Evolutionary conservation across 1,284 basidiomycete species (phyloP), one percentile per base, ranked within the genome.

Genomic region (Leccinum pachyderme): DNA sequence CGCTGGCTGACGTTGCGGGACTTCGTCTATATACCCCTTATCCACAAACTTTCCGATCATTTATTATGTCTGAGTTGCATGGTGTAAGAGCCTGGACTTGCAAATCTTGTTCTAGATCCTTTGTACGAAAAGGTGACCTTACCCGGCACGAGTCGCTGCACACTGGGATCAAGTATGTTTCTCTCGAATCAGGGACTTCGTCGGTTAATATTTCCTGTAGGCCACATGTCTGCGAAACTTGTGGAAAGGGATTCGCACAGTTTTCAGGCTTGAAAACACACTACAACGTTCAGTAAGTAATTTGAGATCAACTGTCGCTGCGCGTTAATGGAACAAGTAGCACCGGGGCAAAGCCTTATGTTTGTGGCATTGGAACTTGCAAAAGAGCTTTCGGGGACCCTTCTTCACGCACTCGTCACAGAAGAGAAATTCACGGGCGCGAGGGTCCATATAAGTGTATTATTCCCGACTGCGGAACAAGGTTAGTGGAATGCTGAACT

Each of bases 401-500:
- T 7, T 87, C 86, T 0, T 87, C 86, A 39, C 72, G 81, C 56
- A 71, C 77, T 28, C 80, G 85, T 5, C 86, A 87, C 62, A 73
- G 75, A 49, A 81, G 78, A 63, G 85, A 87, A 65, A 77, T 70
- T 5, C 86, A 87, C 62, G 61, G 65, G 12, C 63, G 63, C 1
- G 55, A 69, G 29, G 73, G 72, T 11, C 68, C 67, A 15, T 83
- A 78, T 60, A 64, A 64, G 37, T 87, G 84, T 59, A 70, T 74
- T 25, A 56, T 72, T 18, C 43, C 59, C 33, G 66, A 67, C 31
- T 85, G 84, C 61, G 69, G 61, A 35, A 79, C 81, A 44, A 75
- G 69, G 84, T 83, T 63, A 52, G 72, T 56, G 46, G n/a, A 8
- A 2, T 22, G 8, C 29, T 51, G 44, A 27, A 31, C 15, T 48